phyloP scores from a whole-genome alignment of 2,329 filamentous ascomycete genomes.

The Fusarium brachygibbosum region DNA sequence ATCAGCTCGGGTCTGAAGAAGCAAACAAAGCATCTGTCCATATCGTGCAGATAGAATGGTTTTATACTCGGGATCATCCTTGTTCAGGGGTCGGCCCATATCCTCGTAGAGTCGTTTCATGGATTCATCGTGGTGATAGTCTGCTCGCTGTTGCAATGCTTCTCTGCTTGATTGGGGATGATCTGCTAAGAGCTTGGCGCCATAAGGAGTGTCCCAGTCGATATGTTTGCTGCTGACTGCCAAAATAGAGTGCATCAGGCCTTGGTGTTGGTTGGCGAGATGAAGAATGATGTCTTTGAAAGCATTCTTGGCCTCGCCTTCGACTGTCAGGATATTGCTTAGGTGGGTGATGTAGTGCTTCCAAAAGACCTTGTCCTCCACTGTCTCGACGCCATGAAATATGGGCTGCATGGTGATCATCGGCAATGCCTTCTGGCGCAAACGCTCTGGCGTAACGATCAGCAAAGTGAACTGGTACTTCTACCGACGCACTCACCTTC shows the following conservation, averaged over 20 bases:
- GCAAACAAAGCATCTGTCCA: slow-evolving; percentile 73
- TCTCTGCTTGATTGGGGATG: slow-evolving; percentile 62
- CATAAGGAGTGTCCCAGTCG: slow-evolving; percentile 70
- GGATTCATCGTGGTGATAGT: slow-evolving; percentile 69
- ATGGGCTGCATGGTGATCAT: slow-evolving; percentile 73
- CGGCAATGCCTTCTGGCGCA: slow-evolving; percentile 64
- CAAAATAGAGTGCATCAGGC: slow-evolving; percentile 91
- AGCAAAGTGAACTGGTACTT: slow-evolving; percentile 11
- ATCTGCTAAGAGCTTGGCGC: slow-evolving; percentile 64
- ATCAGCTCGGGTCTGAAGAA: slow-evolving; percentile 70
- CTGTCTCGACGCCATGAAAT: slow-evolving; percentile 84
- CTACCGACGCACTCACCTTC: slow-evolving; percentile 64
- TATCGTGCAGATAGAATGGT: slow-evolving; percentile 68
- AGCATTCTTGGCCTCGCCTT: slow-evolving; percentile 84
- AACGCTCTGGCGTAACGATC: slow-evolving; percentile 58
- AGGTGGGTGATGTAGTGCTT: slow-evolving; percentile 85
- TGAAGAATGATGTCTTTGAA: slow-evolving; percentile 88
- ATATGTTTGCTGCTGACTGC: slow-evolving; percentile 85
- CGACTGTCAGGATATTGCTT: slow-evolving; percentile 84
- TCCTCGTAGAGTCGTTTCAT: slow-evolving; percentile 65
- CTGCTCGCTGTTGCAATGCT: slow-evolving; percentile 64
- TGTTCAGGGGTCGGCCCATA: slow-evolving; percentile 59
- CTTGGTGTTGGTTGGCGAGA: slow-evolving; percentile 82
- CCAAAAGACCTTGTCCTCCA: slow-evolving; percentile 83
- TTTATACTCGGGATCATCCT: slow-evolving; percentile 60